Evolutionary conservation across 1,284 basidiomycete genomes (phyloP).

Genomic region (Takashimella koratensis): DNA sequence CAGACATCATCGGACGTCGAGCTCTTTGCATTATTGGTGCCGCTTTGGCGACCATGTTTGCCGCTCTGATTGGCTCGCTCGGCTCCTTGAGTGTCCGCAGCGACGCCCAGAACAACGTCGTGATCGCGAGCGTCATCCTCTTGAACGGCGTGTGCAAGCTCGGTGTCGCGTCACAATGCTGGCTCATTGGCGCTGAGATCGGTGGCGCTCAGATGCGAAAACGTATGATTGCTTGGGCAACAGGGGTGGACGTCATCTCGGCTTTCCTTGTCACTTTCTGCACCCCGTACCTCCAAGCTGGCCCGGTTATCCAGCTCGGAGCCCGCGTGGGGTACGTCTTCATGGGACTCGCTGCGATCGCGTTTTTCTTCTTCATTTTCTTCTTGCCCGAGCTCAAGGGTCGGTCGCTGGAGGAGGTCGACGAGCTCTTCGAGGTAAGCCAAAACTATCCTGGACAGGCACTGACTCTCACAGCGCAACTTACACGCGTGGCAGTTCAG

Average conservation of each 20-base stretch:
- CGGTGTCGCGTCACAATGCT: conserved; percentile 3
- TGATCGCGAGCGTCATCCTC: conserved; percentile 8
- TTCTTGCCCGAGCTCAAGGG: conserved; percentile 14
- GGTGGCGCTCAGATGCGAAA: conserved; percentile 5
- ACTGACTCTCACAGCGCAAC: neutral
- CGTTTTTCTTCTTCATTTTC: conserved; percentile 7
- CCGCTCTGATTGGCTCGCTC: conserved; percentile 6
- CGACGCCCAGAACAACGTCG: conserved; percentile 3
- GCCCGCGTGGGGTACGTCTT: conserved; percentile 13
- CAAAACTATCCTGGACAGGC: neutral
- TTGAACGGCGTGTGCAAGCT: conserved; percentile 4
- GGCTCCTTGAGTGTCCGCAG: conserved; percentile 4
- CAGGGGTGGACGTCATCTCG: conserved; percentile 9
- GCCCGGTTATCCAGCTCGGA: neutral
- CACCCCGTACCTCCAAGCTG: conserved; percentile 8
- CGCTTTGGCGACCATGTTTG: conserved; percentile 6
- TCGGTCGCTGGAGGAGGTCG: conserved; percentile 12
- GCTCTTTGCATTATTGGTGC: conserved; percentile 11
- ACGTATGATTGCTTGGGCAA: conserved; percentile 7
- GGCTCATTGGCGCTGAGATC: conserved; percentile 6
- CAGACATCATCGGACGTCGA: conserved; percentile 17
- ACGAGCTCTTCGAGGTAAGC: conserved; percentile 13
- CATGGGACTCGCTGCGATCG: conserved; percentile 5
- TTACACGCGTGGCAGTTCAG: neutral
- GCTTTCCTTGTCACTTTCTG: conserved; percentile 13